phyloP scores from a whole-genome alignment of 768 basidiomycete genomes.

The Sporobolomyces roseus region DNA sequence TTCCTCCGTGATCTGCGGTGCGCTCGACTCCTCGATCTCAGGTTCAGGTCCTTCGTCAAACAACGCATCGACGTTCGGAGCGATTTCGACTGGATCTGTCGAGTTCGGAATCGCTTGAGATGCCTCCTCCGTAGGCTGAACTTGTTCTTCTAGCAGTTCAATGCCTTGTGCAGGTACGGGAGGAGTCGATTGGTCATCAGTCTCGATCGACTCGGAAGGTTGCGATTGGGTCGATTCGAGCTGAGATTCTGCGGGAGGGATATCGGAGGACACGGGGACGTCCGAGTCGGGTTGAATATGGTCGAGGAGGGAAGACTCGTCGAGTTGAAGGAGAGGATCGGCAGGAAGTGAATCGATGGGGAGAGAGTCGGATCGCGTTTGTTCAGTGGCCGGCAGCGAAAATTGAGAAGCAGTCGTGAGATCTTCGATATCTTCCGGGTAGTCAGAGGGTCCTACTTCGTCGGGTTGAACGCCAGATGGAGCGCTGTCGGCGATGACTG shows the following conservation, averaged over 20 bases:
- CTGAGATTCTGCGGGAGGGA: too few relatives aligned
- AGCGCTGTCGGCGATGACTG: too few relatives aligned
- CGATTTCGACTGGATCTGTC: too few relatives aligned
- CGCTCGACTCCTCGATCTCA: not conserved
- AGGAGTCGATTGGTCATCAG: not conserved
- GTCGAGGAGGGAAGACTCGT: not conserved
- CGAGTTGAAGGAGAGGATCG: not conserved
- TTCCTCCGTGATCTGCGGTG: not conserved
- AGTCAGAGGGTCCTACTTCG: slow-evolving; percentile 10
- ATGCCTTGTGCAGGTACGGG: not conserved
- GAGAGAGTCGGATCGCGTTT: too few relatives aligned
- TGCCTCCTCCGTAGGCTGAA: not conserved
- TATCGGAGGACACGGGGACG: too few relatives aligned
- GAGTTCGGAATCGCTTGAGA: not conserved
- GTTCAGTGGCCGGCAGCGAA: not conserved
- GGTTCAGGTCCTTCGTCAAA: too few relatives aligned
- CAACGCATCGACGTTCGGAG: too few relatives aligned
- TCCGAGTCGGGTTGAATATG: too few relatives aligned
- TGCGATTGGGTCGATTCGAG: too few relatives aligned
- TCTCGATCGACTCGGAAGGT: not conserved
- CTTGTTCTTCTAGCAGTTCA: slow-evolving; percentile 6
- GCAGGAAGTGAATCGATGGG: not conserved
- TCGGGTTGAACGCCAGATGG: not conserved
- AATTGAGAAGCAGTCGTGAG: not conserved
- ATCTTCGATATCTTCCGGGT: slow-evolving; percentile 8